phyloP scores from a whole-genome alignment of 2,329 filamentous ascomycete species.

The Fusarium udum region DNA sequence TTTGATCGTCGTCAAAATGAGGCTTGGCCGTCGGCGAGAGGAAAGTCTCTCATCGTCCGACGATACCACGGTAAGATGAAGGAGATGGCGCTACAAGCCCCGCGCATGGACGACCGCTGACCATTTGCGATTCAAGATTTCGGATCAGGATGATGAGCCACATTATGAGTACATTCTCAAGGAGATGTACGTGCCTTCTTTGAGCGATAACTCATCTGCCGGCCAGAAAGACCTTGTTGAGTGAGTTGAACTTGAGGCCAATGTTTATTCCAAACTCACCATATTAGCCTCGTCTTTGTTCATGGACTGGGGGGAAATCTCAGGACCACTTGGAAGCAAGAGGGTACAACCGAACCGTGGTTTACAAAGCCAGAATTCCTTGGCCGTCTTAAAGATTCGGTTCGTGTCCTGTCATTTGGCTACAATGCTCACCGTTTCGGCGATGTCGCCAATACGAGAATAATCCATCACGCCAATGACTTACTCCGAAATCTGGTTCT shows the following conservation, averaged over 20 bases:
- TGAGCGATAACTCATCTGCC: neutral
- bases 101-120: neutral
- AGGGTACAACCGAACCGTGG: slow-evolving; percentile 26
- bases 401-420: slow-evolving; percentile 33
- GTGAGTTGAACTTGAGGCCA: slow-evolving; percentile 5
- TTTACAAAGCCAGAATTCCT: slow-evolving; percentile 30
- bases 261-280: neutral
- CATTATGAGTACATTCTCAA: slow-evolving; percentile 34
- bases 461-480: slow-evolving; percentile 36
- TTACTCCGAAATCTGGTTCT: slow-evolving; percentile 34
- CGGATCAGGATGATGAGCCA: slow-evolving; percentile 5
- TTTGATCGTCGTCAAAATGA: neutral
- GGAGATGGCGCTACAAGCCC: neutral
- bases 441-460: slow-evolving; percentile 36
- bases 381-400: slow-evolving; percentile 11
- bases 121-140: neutral
- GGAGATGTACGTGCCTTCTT: slow-evolving; percentile 25
- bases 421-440: slow-evolving; percentile 36
- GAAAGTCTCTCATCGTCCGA: neutral
- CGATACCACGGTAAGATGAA: neutral
- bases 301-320: slow-evolving; percentile 33
- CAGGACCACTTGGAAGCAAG: slow-evolving; percentile 25
- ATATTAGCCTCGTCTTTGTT: slow-evolving; percentile 21
- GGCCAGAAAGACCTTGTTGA: slow-evolving; percentile 24
- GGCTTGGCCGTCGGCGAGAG: slow-evolving; percentile 7